phyloP scores from a whole-genome alignment of 306 rosid genomes.

The Castanea sativa region DNA sequence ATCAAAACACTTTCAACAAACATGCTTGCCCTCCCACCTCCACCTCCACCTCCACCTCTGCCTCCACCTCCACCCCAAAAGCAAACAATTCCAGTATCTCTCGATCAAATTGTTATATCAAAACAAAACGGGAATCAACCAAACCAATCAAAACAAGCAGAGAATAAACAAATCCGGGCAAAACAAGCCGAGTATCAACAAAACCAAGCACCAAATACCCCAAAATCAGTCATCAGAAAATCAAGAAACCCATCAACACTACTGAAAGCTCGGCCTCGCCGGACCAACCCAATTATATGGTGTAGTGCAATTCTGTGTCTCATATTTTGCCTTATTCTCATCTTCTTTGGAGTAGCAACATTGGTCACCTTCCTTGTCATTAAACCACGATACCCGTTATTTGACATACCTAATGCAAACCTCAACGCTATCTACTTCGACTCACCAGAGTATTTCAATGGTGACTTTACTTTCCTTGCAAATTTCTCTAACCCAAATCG shows the following conservation, averaged over 20 bases:
- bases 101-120: constrained; percentile 37
- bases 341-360: constrained; percentile 79
- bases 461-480: constrained; percentile 66
- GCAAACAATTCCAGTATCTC: constrained; percentile 38
- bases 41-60: constrained; percentile 27
- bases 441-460: constrained; percentile 71
- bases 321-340: constrained; percentile 69
- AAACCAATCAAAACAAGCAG: not conserved
- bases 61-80: constrained; percentile 18
- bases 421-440: constrained; percentile 76
- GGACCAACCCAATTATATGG: constrained; percentile 80
- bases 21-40: constrained; percentile 46
- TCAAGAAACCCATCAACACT: constrained; percentile 37
- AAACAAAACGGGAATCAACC: constrained; percentile 27
- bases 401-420: constrained; percentile 78
- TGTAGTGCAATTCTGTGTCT: constrained; percentile 65
- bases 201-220: constrained; percentile 18
- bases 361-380: constrained; percentile 60
- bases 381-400: constrained; percentile 59
- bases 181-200: constrained; percentile 4
- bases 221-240: constrained; percentile 18
- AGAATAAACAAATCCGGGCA: constrained; percentile 9
- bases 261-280: constrained; percentile 36
- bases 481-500: constrained; percentile 88
- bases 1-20: constrained; percentile 6